Evolutionary conservation across 441 rosid genomes (phyloP).

Genomic region (Populus tomentosa): DNA sequence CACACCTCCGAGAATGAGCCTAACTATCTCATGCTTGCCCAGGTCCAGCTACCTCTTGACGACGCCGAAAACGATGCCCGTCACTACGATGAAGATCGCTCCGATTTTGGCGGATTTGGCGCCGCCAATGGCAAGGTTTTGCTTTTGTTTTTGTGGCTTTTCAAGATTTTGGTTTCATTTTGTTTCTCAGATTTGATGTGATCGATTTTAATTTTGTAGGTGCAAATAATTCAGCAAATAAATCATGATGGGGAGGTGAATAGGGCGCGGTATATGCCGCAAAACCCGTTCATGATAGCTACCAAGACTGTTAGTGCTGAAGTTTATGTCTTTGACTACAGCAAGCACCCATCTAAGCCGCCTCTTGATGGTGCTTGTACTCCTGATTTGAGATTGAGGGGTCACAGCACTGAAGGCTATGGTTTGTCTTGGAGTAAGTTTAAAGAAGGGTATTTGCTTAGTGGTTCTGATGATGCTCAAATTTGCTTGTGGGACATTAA

Average conservation of each 20-base stretch:
- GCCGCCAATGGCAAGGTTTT: constrained; percentile 81
- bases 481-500: constrained; percentile 93
- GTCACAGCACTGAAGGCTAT: constrained; percentile 89
- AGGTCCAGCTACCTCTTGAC: constrained; percentile 87
- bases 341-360: constrained; percentile 85
- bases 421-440: constrained; percentile 98
- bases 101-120: constrained; percentile 84
- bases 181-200: background rate
- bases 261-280: constrained; percentile 98
- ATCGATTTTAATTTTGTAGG: constrained; percentile 32
- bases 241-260: constrained; percentile 96
- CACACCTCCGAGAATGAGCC: constrained; percentile 98
- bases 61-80: constrained; percentile 88
- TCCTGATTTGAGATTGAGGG: constrained; percentile 89
- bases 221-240: constrained; percentile 91
- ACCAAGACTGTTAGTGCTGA: constrained; percentile 92
- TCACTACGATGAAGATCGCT: constrained; percentile 84
- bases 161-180: background rate
- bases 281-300: constrained; percentile 80
- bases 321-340: constrained; percentile 89
- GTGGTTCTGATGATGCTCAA: constrained; percentile 97
- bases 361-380: constrained; percentile 78
- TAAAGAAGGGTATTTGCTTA: constrained; percentile 82
- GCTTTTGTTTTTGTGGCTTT: background rate
- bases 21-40: constrained; percentile 91